A percentile compares a stretch with the other conserved stretches of the same genome.
phyloP scores from a whole-genome alignment of 176 grass and related monocot genomes.

The Neostapfia colusana region DNA sequence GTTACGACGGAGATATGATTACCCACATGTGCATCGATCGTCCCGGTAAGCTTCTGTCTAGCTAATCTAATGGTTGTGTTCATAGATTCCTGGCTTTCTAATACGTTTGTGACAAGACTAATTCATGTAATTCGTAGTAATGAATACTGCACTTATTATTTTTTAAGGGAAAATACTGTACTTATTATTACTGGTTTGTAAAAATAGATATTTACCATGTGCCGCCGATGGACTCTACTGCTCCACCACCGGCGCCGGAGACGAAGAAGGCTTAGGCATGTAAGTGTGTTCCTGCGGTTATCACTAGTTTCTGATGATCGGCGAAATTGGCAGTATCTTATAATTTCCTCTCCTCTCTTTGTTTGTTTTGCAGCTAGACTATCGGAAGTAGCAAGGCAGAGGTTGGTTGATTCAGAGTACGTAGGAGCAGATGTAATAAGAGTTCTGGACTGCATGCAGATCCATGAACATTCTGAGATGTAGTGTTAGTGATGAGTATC shows the following conservation, averaged over 20 bases:
- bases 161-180: no score
- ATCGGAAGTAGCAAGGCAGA: not conserved
- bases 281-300: not conserved
- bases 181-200: not conserved
- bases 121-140: not conserved
- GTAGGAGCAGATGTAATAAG: not conserved
- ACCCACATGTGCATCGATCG: not conserved
- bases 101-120: not conserved
- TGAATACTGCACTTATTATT: not conserved
- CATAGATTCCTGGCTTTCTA: not conserved
- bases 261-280: not conserved
- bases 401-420: not conserved
- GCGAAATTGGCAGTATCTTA: not conserved
- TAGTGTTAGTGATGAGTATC: not conserved
- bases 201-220: not conserved
- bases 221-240: not conserved
- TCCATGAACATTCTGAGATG: not conserved
- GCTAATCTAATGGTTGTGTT: not conserved
- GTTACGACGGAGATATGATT: not conserved
- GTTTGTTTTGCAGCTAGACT: not conserved
- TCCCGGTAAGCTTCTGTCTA: not conserved
- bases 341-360: not conserved
- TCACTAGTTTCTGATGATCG: not conserved
- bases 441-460: not conserved
- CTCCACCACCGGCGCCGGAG: not conserved